Percentiles rank a stretch among this genome's conserved stretches.
phyloP scores from a whole-genome alignment of 257 asterid genomes.

The Cynanchum wilfordii region DNA sequence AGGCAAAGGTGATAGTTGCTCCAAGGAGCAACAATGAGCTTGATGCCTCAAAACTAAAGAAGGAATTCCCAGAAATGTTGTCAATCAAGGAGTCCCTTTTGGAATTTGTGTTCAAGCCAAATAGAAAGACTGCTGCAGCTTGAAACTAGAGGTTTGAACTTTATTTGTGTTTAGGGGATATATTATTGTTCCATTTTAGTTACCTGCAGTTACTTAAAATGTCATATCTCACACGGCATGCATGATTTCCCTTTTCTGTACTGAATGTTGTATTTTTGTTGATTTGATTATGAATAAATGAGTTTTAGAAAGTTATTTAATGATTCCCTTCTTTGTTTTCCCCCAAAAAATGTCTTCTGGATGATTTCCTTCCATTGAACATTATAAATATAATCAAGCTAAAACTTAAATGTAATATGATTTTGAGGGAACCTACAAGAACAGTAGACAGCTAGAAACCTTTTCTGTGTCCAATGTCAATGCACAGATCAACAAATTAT shows the following conservation, averaged over 20 bases:
- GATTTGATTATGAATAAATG: conserved; percentile 20
- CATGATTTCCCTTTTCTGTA: conserved; percentile 10
- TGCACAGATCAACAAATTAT: not conserved
- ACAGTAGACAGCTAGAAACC: not conserved
- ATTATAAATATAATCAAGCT: not conserved
- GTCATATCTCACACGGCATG: conserved; percentile 22
- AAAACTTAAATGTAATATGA: not conserved
- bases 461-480: not conserved
- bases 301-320: conserved; percentile 6
- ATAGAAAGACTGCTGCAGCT: conserved; percentile 51
- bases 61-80: conserved; percentile 61
- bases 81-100: conserved; percentile 70
- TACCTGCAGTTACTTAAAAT: conserved; percentile 7
- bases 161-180: conserved; percentile 13
- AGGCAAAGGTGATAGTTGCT: conserved; percentile 82
- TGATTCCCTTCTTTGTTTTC: not conserved
- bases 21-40: conserved; percentile 80
- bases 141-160: conserved; percentile 23
- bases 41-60: conserved; percentile 54
- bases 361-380: not conserved
- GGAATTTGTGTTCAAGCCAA: conserved; percentile 62
- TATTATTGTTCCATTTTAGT: conserved; percentile 8
- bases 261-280: conserved; percentile 26
- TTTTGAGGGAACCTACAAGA: not conserved
- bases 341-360: not conserved